Conservation (phyloP, 805 yeast species). For the Wickerhamomyces chambardii region DNA sequence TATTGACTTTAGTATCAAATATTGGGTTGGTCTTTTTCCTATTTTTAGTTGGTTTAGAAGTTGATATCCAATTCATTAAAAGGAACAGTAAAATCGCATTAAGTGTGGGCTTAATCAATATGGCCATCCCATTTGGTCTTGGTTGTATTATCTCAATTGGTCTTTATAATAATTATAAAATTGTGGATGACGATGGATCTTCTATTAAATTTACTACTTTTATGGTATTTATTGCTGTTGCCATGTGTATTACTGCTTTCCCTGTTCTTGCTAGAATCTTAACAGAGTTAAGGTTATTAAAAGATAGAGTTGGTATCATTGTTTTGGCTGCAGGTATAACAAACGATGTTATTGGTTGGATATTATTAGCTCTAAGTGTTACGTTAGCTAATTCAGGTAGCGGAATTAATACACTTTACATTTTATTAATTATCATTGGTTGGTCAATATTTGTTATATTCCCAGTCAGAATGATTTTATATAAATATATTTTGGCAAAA, state of each 20-base stretch:
- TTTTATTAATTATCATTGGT: constrained; percentile 54
- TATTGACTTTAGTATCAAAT: constrained; percentile 60
- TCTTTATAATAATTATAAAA: constrained; percentile 45
- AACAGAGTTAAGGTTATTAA: constrained; percentile 61
- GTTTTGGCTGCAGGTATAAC: constrained; percentile 81
- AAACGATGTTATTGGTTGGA: constrained; percentile 79
- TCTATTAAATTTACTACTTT: constrained; percentile 57
- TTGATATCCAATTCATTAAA: constrained; percentile 55
- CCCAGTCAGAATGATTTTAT: constrained; percentile 45
- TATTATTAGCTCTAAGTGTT: constrained; percentile 64
- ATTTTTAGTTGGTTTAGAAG: constrained; percentile 75
- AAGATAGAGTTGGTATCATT: constrained; percentile 61
- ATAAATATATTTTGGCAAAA: constrained; percentile 34
- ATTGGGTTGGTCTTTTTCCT: constrained; percentile 67
- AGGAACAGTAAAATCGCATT: constrained; percentile 54
- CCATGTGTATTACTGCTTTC: constrained; percentile 78
- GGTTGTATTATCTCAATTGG: constrained; percentile 71
- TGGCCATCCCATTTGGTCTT: constrained; percentile 73
- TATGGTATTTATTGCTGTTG: constrained; percentile 76
- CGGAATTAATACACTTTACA: constrained; percentile 63
- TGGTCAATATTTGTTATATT: constrained; percentile 57
- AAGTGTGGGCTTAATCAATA: constrained; percentile 59
- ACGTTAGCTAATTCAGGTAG: constrained; percentile 68
- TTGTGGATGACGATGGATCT: constrained; percentile 19
- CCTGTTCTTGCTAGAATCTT: constrained; percentile 77